Evolutionary conservation across 306 rosid species (phyloP).

Genomic region (Fragaria ananassa): DNA sequence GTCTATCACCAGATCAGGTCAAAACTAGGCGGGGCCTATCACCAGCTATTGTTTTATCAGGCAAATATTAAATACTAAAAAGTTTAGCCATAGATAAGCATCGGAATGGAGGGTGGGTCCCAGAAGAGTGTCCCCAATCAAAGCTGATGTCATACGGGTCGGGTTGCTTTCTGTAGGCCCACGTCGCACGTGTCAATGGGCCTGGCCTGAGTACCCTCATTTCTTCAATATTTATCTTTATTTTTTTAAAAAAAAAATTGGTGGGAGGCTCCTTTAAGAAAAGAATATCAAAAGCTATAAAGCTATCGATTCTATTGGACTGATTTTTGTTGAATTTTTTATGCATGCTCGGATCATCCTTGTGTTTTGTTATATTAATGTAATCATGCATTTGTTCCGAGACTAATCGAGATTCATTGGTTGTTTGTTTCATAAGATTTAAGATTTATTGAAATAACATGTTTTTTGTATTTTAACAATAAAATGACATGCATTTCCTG

Average conservation of each 20-base stretch:
- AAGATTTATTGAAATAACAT: too few species aligned
- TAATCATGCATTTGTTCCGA: too few species aligned
- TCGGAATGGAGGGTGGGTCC: neutral
- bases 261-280: neutral
- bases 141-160: constrained; percentile 3
- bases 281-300: neutral
- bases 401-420: too few species aligned
- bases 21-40: neutral
- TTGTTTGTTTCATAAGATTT: too few species aligned
- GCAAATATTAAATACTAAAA: neutral
- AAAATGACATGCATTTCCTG: too few species aligned
- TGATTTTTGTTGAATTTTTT: neutral
- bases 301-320: neutral
- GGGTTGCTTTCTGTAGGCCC: constrained; percentile 2
- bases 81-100: neutral
- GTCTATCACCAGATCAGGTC: neutral
- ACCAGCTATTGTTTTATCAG: neutral
- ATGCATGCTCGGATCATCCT: neutral
- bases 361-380: neutral
- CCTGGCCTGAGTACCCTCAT: neutral
- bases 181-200: neutral
- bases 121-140: neutral
- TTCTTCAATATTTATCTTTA: neutral
- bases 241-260: too few species aligned
- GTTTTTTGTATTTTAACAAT: too few species aligned